Evolutionary conservation across 345 rosid genomes (phyloP), one percentile per base, ranked within the genome.

Genomic region (Aegle marmelos): DNA sequence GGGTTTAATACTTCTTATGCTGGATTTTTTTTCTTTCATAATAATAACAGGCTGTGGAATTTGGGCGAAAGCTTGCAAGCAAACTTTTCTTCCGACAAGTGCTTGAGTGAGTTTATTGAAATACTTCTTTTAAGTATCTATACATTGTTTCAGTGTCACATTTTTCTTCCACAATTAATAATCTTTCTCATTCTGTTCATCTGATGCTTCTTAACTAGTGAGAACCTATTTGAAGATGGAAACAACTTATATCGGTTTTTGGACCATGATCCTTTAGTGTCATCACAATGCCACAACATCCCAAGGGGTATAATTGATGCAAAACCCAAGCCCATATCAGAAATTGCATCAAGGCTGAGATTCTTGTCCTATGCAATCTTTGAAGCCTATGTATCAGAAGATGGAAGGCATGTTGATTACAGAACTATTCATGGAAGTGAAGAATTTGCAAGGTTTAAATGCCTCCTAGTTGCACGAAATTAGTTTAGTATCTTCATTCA

Each of bases 351-450:
- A 11, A 91, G 97, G 79, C 84, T 94, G 78, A 83, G 95, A 79
- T 78, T 90, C 75, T 50, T 94, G 80, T 88, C 86, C 24, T 77
- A 67, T 78, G 94, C 90, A 28, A 91, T 94, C 53, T 87, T 87
- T 75, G 98, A 94, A 81, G 94, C 95, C 70, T 94, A 89, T 83
- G 80, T 83, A 78, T 91, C 94, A 1, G 88, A 81, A 67, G 94
- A 91, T 88, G 97, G 97, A 54, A 89, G 77, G 86, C 97, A 93
- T 83, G 90, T 94, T 39, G 95, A 94, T 83, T 94, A 94, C 69
- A 88, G 90, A 90, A 94, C 89, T 78, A 87, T 94, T 76, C 95
- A 93, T 87, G 98, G 97, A 70, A 94, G 97, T 77, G 98, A 93
- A 87, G 97, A 93, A 82, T 94, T 92, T 81, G 97, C 97, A 79